Evolutionary conservation across 352 stramenopile species (phyloP), one percentile per base, ranked within the genome.

Genomic region (Phytopythium cucurbitacearum): DNA sequence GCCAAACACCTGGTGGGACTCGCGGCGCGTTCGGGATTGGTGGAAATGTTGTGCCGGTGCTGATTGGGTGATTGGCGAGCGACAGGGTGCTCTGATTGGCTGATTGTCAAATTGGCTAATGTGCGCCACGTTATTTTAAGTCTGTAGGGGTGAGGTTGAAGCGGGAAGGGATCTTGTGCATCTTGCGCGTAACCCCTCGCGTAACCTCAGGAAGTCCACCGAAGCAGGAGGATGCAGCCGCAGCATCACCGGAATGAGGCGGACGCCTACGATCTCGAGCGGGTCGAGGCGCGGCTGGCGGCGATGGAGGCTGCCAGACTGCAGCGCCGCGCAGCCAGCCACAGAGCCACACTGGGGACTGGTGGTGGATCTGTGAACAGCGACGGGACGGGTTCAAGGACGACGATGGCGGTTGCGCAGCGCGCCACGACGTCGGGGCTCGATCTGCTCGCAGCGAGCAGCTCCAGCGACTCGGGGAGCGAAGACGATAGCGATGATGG

Each of bases 181-280:
- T n/a, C n/a, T n/a, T n/a, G n/a, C n/a, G n/a, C n/a, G n/a, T n/a
- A n/a, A n/a, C n/a, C n/a, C n/a, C n/a, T n/a, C n/a, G n/a, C 12
- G 39, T 57, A 65, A 61, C 48, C 36, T 37, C 34, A 9, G 37
- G 34, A 13, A 13, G 16, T 10, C 44, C 1, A 10, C 28, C 7
- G 42, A 28, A 5, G 32, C 10, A 40, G 28, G 33, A 41, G 40
- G 21, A 40, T 38, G 28, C 7, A 6, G 28, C n/a, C 35, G 11
- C 40, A 59, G 2, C 13, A 58, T 11, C 44, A 39, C n/a, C 28
- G 51, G 12, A 64, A 60, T 42, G 7, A 48, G 9, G 57, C 59
- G 7, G 61, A 75, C 0, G 66, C 53, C 21, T 80, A 83, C 44
- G 71, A 87, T 47, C 56, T 87, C 42, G 58, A 57, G 2, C 53